Base-by-base conservation (phyloP, 2,329 filamentous ascomycete species). In the Aspergillus fructus region DNA sequence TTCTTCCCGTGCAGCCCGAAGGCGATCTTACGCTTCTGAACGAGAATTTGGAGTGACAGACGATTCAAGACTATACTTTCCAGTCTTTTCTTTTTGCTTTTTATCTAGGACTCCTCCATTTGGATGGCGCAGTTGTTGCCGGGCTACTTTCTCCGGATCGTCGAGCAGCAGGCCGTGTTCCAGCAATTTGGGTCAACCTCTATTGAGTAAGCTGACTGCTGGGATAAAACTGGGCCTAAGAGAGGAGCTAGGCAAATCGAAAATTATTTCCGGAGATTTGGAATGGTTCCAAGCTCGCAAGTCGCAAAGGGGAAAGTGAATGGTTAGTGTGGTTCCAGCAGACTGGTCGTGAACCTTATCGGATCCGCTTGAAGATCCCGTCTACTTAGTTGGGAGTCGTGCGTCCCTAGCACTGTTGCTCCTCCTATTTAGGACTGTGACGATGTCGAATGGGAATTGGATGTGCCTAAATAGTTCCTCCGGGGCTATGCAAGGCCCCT, bases 321-420 rank as follows among this genome's bases (percentile, higher is more conserved):
- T 33, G 13, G 13, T 41, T 42, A 53, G 43, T 49, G 43, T 43
- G 34, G 39, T 49, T 45, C 55, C 55, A 49, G 33, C 49, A 39
- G 24, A 53, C 49, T 57, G 49, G 55, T 57, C 55, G 49, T 30
- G 49, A 53, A 57, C 55, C 55, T 53, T 53, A 53, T 57, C 55
- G 49, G 49, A 55, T 50, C 46, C 34, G 34, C 48, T 15, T 34
- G 43, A 24, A 56, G 41, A 46, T 40, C 41, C 19, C 33, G 40
- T 46, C 34, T 41, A 33, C 43, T 47, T 47, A 41, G 51, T 53
- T 33, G 23, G 43, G 51, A 41, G 42, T 41, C 48, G 51, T 47
- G 51, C 51, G 23, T 45, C 42, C 23, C 24, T 47, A 37, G 51
- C 24, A 30, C 51, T 39, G 42, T 43, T 51, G 45, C 45, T 21